Base-by-base conservation (phyloP, 2,329 filamentous ascomycete species). In the Fonsecaea erecta region DNA sequence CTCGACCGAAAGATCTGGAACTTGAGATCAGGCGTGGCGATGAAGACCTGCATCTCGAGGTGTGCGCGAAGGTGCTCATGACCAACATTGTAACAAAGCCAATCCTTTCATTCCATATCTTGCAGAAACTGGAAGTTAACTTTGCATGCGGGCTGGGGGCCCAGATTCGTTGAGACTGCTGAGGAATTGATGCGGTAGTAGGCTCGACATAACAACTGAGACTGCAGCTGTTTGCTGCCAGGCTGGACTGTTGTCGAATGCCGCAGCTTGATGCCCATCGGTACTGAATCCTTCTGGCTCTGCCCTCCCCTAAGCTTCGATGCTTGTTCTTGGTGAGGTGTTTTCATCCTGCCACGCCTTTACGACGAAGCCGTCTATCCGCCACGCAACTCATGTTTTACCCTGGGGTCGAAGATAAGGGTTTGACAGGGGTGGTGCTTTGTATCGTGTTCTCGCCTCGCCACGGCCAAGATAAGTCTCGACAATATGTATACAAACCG, bases 21-120 rank as follows among this genome's bases (percentile, higher is more conserved):
- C 30, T 70, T 71, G 16, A 72, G 43, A 34, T 72, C 70, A 1
- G 71, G 68, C 3, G 68, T 34, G 35, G 68, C 71, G 24, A 71
- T 57, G n/a, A 72, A 60, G 18, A 71, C 64, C 46, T 62, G 67
- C 1, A 72, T 53, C 18, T 68, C 57, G 34, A 71, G 71, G 12
- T 58, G 61, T 1, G 67, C 66, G 26, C 67, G 37, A n/a, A 40
- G 14, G 14, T 40, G 11, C 37, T 40, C 37, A 4, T 14, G 37
- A 40, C 16, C 37, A 11, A 40, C 37, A 8, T 18, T 40, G 16
- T 40, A n/a, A 14, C 37, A 40, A 6, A n/a, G 14, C n/a, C 37
- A 11, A 16, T 40, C 18, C 3, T 40, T 40, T 16, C 14, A 3
- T n/a, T 40, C 18, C 37, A 40, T 40, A 16, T 18, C 16, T 40